Evolutionary conservation across 805 yeast genomes (phyloP), one percentile per base, ranked within the genome.

Genomic region (Grigorovia transvaalensis): DNA sequence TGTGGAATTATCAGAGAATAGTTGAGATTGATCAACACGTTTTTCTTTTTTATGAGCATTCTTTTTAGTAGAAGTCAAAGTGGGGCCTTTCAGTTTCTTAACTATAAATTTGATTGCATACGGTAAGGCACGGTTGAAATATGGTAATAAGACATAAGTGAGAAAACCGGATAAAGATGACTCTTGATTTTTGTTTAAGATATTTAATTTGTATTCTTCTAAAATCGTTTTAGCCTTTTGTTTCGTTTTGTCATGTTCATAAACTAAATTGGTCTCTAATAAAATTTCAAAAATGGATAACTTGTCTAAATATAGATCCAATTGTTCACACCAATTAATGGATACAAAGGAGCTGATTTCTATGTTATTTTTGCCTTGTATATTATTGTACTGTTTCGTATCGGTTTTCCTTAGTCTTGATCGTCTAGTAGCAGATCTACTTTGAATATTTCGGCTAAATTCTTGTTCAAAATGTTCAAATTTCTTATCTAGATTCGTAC

Each of bases 241-340:
- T 5, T 46, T 41, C 2, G 8, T 13, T 33, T 33, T 33, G 8
- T 46, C 48, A 33, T 46, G 42, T 33, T 23, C 23, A 18, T 27
- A 19, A 2, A 35, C 56, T 0, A 63, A 54, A 9, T 70, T 57
- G 13, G 62, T 68, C 1, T 71, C 71, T 19, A 72, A 53, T 18
- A 81, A 59, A 6, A 78, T 70, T 56, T 80, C 84, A 71, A 80
- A 71, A 38, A 81, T 72, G 29, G 76, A 74, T 56, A 80, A 65
- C 54, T 79, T 75, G 59, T 80, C 85, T 2, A 79, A 59, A 35
- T 76, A 69, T 6, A 75, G 60, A 53, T 75, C 77, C 45, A 80
- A 59, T 13, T 60, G 56, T 43, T 67, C 71, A 46, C 65, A 65
- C 46, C 53, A 64, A 41, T 63, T 63, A 18, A 62, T 48, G 11